Conservation (phyloP, 352 stramenopile species). For the Phytopythium cucurbitacearum region DNA sequence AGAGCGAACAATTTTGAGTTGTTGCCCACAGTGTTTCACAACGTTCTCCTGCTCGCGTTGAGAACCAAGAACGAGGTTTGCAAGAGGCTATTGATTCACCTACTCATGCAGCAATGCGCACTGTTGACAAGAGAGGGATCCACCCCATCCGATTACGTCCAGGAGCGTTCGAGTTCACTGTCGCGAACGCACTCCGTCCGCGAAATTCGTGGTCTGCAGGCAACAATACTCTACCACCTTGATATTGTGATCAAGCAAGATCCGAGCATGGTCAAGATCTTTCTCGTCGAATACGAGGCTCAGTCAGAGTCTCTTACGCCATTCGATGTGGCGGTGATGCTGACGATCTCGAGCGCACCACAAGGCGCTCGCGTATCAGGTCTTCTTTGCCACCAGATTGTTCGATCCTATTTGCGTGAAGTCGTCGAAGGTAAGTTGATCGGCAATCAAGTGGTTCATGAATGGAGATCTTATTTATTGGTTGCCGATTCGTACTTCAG, state of each 20-base stretch:
- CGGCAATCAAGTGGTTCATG: not conserved
- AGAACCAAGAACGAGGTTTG: conserved; percentile 24
- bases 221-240: conserved; percentile 54
- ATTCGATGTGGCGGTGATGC: conserved; percentile 38
- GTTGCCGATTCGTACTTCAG: not conserved
- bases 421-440: conserved; percentile 17
- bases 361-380: conserved; percentile 24
- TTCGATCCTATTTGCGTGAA: conserved; percentile 20
- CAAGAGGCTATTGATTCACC: conserved; percentile 25
- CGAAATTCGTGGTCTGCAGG: conserved; percentile 30
- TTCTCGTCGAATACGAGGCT: conserved; percentile 37
- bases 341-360: conserved; percentile 19
- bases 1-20: conserved; percentile 17
- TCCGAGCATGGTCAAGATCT: conserved; percentile 25
- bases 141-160: not conserved
- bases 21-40: conserved; percentile 38
- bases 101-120: conserved; percentile 32
- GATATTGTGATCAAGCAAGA: conserved; percentile 47
- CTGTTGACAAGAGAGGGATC: conserved; percentile 8
- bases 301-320: conserved; percentile 21
- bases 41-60: conserved; percentile 31
- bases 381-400: conserved; percentile 16
- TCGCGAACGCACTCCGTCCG: conserved; percentile 2
- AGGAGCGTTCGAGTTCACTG: not conserved
- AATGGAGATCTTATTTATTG: not conserved